Percentiles rank a stretch among this genome's conserved stretches.
These are phyloP conservation scores for Pythium aquatile DNA, from an alignment of 352 stramenopile genomes.

Conservation along the genomic window DNA sequence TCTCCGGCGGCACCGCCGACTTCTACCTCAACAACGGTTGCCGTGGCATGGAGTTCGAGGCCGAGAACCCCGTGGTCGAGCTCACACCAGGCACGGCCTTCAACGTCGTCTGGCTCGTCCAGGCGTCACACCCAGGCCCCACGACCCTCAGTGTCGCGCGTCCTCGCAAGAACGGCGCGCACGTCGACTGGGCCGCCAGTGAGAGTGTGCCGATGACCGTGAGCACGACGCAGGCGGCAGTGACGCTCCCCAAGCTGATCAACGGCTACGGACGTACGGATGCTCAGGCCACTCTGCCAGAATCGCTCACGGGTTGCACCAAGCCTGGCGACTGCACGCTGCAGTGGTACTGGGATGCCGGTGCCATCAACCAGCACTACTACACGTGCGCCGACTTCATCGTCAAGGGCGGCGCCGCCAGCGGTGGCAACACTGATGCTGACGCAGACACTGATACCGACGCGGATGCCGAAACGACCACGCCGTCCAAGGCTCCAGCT, in stretches of 20 bases:
- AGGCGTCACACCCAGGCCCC: constrained; percentile 11
- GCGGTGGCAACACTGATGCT: background rate
- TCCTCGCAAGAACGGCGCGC: background rate
- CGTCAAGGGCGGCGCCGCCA: constrained; percentile 3
- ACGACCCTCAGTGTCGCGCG: constrained; percentile 12
- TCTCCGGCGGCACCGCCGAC: constrained; percentile 7
- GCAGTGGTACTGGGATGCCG: constrained; percentile 13
- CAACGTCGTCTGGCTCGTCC: constrained; percentile 14
- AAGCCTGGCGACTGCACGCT: constrained; percentile 16
- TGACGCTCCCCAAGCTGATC: background rate
- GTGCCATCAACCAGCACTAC: constrained; percentile 17
- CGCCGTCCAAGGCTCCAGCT: no score
- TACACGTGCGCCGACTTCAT: constrained; percentile 17
- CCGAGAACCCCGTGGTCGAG: constrained; percentile 12
- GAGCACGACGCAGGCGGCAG: background rate
- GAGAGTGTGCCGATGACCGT: constrained; percentile 7
- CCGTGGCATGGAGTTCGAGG: constrained; percentile 13
- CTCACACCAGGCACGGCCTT: constrained; percentile 9
- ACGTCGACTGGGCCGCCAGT: constrained; percentile 3
- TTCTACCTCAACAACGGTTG: constrained; percentile 17
- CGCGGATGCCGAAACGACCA: no score
- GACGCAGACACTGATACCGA: no score
- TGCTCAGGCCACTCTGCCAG: constrained; percentile 1
- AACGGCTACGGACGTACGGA: constrained; percentile 7
- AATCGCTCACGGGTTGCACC: constrained; percentile 3